phyloP scores from a whole-genome alignment of 2,329 filamentous ascomycete genomes.

The Hypomyces rosellus region DNA sequence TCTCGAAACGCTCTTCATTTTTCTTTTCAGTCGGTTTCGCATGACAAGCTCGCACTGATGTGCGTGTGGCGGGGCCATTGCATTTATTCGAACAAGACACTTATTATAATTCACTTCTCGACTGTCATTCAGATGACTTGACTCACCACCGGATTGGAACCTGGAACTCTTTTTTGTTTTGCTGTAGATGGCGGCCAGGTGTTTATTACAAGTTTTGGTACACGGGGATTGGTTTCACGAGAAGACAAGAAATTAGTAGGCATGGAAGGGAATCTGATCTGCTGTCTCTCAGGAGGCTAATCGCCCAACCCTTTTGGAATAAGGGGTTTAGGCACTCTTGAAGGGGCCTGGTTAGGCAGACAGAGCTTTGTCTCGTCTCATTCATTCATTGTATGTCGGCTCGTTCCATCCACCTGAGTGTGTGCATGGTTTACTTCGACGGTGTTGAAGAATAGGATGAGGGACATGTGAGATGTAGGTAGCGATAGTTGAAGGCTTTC shows the following conservation, averaged over 20 bases:
- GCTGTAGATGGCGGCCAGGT: not conserved
- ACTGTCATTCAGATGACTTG: constrained; percentile 32
- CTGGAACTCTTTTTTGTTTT: constrained; percentile 4
- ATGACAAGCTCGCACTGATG: constrained; percentile 12
- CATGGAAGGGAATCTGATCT: not conserved
- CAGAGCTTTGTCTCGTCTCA: constrained; percentile 1
- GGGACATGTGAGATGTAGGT: constrained; percentile 9
- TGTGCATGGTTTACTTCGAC: constrained; percentile 4
- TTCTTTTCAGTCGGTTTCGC: not conserved
- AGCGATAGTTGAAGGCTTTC: constrained; percentile 23
- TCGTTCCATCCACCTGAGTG: constrained; percentile 5
- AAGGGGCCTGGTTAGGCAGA: constrained; percentile 10
- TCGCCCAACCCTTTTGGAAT: constrained; percentile 1
- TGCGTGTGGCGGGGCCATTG: constrained; percentile 10
- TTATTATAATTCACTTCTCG: constrained; percentile 35
- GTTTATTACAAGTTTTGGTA: not conserved
- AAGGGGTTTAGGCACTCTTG: constrained; percentile 2
- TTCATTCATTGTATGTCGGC: constrained; percentile 1
- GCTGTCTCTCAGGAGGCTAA: constrained; percentile 7
- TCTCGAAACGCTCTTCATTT: constrained; percentile 10
- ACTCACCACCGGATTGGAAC: constrained; percentile 24
- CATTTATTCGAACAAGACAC: constrained; percentile 16
- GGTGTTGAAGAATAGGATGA: constrained; percentile 2
- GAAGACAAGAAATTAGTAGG: not conserved
- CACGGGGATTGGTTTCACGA: not conserved